Evolutionary conservation across 257 asterid species (phyloP).

Genomic region (Solanum clarkiae): DNA sequence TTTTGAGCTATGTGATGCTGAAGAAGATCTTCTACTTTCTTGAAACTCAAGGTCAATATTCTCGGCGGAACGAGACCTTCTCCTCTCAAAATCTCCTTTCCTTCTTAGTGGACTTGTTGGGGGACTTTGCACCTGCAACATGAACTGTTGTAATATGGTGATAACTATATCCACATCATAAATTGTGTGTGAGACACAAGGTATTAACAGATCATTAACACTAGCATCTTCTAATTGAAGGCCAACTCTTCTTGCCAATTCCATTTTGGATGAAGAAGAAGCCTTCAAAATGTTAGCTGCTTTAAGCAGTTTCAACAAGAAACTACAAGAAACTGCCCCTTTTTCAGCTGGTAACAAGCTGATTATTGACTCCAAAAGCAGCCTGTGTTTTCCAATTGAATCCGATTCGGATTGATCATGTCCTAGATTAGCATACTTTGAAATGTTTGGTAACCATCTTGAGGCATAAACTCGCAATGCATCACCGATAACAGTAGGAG

Average conservation of each 20-base stretch:
- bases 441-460: constrained; percentile 56
- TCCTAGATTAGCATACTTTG: constrained; percentile 15
- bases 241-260: constrained; percentile 47
- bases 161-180: constrained; percentile 59
- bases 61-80: constrained; percentile 82
- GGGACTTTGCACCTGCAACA: constrained; percentile 68
- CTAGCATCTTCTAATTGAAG: constrained; percentile 74
- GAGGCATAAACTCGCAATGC: constrained; percentile 62
- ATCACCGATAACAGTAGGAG: constrained; percentile 52
- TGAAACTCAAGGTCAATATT: constrained; percentile 53
- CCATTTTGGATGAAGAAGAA: constrained; percentile 58
- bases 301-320: constrained; percentile 60
- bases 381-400: constrained; percentile 36
- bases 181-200: constrained; percentile 22
- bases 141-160: constrained; percentile 57
- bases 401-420: constrained; percentile 3
- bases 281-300: constrained; percentile 62
- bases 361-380: constrained; percentile 67
- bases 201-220: constrained; percentile 54
- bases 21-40: constrained; percentile 76
- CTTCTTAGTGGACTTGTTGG: constrained; percentile 62
- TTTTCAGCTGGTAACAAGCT: constrained; percentile 69
- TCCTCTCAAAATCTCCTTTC: constrained; percentile 38
- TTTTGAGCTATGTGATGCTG: constrained; percentile 68
- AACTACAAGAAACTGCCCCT: constrained; percentile 67